A percentile compares a stretch with the other conserved stretches of the same genome.
Conservation (phyloP, 2,329 filamentous ascomycete species). For the Raffaelea ambrosiae region DNA sequence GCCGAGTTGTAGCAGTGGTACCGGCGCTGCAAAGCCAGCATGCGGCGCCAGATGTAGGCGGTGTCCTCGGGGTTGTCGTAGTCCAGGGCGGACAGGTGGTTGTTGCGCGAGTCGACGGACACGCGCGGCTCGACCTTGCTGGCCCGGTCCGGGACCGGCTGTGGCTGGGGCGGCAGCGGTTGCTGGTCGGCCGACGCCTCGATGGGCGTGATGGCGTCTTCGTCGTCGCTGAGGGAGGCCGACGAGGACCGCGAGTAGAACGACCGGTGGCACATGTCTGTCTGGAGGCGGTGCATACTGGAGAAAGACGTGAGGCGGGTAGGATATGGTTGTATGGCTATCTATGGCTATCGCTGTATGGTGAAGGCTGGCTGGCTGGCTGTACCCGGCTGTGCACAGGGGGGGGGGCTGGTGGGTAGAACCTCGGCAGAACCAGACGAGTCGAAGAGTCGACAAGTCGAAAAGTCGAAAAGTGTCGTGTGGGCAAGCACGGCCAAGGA, state of each 20-base stretch:
- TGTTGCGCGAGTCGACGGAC: background rate
- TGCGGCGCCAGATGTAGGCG: conserved; percentile 30
- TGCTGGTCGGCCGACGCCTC: background rate
- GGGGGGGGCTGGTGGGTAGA: no score
- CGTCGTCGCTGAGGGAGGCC: conserved; percentile 13
- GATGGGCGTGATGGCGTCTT: conserved; percentile 14
- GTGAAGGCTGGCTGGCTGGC: no score
- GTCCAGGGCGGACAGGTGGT: background rate
- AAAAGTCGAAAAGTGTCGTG: no score
- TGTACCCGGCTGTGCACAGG: no score
- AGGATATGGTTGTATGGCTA: no score
- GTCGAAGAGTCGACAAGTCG: no score
- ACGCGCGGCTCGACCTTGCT: background rate
- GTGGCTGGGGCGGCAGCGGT: background rate
- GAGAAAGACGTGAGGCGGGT: no score
- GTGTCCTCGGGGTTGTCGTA: conserved; percentile 19
- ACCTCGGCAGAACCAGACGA: no score
- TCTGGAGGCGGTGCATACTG: background rate
- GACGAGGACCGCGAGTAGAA: conserved; percentile 8
- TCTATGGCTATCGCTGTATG: no score
- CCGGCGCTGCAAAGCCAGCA: conserved; percentile 30
- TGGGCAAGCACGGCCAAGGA: no score
- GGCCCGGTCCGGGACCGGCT: background rate
- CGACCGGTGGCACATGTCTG: background rate
- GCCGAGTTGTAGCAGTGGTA: conserved; percentile 36